phyloP scores from a whole-genome alignment of 495 filamentous ascomycete genomes.

The Hyaloscypha hepaticicola region DNA sequence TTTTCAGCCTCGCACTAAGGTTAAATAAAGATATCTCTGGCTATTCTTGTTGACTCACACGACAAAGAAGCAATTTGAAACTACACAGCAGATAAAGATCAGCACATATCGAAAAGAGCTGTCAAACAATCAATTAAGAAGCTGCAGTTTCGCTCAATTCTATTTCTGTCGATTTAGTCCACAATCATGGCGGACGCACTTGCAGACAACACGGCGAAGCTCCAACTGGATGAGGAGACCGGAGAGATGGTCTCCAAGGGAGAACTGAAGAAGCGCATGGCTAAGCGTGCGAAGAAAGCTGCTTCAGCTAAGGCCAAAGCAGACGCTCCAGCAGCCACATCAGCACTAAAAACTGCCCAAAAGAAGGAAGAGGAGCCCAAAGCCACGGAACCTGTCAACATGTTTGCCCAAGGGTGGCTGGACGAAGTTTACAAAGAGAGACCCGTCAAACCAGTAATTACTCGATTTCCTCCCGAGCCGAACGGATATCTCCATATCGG shows the following conservation, averaged over 20 bases:
- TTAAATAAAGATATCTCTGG: background rate
- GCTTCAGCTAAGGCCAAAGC: slow-evolving; percentile 47
- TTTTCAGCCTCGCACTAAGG: slow-evolving; percentile 4
- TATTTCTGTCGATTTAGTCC: background rate
- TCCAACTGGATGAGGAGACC: slow-evolving; percentile 63
- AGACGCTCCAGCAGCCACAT: slow-evolving; percentile 39
- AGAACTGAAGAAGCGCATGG: slow-evolving; percentile 62
- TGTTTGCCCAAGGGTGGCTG: slow-evolving; percentile 87
- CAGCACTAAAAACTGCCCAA: slow-evolving; percentile 37
- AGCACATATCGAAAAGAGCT: background rate
- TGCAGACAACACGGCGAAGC: slow-evolving; percentile 52
- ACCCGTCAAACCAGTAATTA: slow-evolving; percentile 62
- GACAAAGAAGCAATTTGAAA: background rate
- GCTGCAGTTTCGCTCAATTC: background rate
- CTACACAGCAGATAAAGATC: background rate
- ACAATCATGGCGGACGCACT: slow-evolving; percentile 55
- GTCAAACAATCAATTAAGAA: background rate
- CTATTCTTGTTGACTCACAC: slow-evolving; percentile 11
- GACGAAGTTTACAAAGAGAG: slow-evolving; percentile 77
- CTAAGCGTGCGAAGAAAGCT: slow-evolving; percentile 63
- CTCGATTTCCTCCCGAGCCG: slow-evolving; percentile 92
- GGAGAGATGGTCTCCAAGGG: slow-evolving; percentile 66
- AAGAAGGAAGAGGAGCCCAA: slow-evolving; percentile 29
- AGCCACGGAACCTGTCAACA: slow-evolving; percentile 53
- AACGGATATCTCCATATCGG: slow-evolving; percentile 84